Evolutionary conservation across 2,329 filamentous ascomycete genomes (phyloP).

Genomic region (Chaetomiaceae sp.): DNA sequence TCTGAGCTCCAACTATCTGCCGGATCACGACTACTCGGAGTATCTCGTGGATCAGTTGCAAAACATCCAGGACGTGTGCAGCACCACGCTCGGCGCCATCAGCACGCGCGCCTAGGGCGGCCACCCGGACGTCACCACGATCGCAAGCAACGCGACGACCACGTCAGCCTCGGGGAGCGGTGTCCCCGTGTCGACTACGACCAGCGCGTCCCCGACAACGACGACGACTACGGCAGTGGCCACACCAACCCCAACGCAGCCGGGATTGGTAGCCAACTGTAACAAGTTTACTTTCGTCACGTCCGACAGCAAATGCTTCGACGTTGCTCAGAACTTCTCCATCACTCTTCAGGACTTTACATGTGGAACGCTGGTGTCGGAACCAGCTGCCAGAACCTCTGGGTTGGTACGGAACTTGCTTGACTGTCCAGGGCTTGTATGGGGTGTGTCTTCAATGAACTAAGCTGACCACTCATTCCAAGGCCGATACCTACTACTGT

Average conservation of each 20-base stretch:
- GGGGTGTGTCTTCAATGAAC: no score
- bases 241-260: background rate
- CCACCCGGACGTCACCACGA: no score
- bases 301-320: background rate
- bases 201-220: background rate
- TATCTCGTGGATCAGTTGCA: no score
- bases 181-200: background rate
- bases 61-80: no score
- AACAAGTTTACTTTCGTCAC: background rate
- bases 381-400: slow-evolving; percentile 1
- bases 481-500: background rate
- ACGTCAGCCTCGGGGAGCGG: no score
- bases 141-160: no score
- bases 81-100: no score
- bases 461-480: background rate
- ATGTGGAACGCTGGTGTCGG: slow-evolving; percentile 11
- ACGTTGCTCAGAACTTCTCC: background rate
- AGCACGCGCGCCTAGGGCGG: no score
- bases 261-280: background rate
- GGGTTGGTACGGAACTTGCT: background rate
- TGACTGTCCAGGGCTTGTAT: no score
- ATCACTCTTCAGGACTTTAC: slow-evolving; percentile 4
- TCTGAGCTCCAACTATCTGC: no score
- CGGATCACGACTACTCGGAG: no score
- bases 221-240: background rate